phyloP scores from a whole-genome alignment of 768 basidiomycete genomes.

The Scleroderma citrinum region DNA sequence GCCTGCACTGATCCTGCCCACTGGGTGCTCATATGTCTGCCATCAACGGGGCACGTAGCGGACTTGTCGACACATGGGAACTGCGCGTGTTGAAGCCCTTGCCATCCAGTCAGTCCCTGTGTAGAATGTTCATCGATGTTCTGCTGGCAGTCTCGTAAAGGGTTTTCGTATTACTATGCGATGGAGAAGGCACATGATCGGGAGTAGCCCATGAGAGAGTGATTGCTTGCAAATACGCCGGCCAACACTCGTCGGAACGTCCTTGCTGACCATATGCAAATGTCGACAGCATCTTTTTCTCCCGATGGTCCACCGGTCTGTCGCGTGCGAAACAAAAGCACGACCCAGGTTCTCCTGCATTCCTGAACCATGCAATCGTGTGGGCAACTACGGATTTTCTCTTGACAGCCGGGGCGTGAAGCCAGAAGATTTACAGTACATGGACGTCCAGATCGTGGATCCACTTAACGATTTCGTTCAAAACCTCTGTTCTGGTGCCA shows the following conservation, averaged over 20 bases:
- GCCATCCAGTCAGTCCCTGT: too few relatives aligned
- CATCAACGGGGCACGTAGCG: too few relatives aligned
- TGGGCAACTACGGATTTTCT: neutral
- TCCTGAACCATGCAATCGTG: neutral
- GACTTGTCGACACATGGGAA: too few relatives aligned
- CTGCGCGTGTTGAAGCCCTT: too few relatives aligned
- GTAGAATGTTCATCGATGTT: too few relatives aligned
- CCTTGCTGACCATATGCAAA: neutral
- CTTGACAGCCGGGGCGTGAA: neutral
- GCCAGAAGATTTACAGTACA: neutral
- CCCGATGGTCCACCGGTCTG: neutral
- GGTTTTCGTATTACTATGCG: too few relatives aligned
- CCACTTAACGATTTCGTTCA: constrained; percentile 24
- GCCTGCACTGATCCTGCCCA: too few relatives aligned
- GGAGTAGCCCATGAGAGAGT: neutral
- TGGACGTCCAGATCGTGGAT: constrained; percentile 4
- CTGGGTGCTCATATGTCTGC: too few relatives aligned
- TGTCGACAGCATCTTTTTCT: neutral
- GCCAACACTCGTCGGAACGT: neutral
- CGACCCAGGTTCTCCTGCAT: neutral
- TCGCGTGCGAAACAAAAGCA: too few relatives aligned
- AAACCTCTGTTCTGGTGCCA: constrained; percentile 16
- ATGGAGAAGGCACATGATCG: too few relatives aligned
- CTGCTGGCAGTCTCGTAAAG: too few relatives aligned
- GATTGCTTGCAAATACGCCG: neutral